These are phyloP conservation scores for Chlorokybus atmophyticus DNA, from an alignment of 139 green algal genomes.

Conservation along the genomic window DNA sequence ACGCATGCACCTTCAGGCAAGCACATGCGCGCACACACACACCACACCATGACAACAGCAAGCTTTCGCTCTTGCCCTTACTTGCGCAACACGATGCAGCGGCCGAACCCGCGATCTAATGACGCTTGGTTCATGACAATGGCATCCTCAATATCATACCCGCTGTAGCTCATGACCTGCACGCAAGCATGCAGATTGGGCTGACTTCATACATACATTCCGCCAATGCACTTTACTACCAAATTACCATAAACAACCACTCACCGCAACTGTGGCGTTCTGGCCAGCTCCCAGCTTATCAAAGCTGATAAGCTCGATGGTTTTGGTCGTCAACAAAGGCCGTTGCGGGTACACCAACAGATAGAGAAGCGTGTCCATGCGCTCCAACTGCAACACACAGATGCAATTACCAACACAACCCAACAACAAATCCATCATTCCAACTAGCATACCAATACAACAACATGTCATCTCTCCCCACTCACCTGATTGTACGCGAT, in stretches of 20 bases:
- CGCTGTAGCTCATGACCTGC: conserved; percentile 94
- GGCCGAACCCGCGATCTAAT: conserved; percentile 91
- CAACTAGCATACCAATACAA: no score
- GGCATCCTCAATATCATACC: conserved; percentile 71
- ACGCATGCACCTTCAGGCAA: no score
- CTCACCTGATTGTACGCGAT: conserved; percentile 87
- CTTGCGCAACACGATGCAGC: conserved; percentile 90
- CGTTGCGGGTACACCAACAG: conserved; percentile 87
- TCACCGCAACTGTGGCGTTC: conserved; percentile 91
- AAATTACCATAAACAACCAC: no score
- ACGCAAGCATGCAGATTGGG: no score
- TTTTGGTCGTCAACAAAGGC: conserved; percentile 91
- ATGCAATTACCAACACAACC: no score
- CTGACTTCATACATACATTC: no score
- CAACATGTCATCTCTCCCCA: no score
- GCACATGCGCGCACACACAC: no score
- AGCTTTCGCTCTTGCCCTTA: no score
- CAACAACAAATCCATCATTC: no score
- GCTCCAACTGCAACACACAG: conserved; percentile 21
- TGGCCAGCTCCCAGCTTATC: conserved; percentile 92
- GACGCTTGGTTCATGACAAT: conserved; percentile 96
- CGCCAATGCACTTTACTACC: no score
- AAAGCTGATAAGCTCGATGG: conserved; percentile 80
- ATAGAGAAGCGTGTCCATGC: conserved; percentile 96
- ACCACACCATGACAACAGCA: no score